Percentiles rank a stretch among this genome's conserved stretches.
Evolutionary conservation across 2,329 filamentous ascomycete species (phyloP).

Genomic region (Coniochaeta prunicola): DNA sequence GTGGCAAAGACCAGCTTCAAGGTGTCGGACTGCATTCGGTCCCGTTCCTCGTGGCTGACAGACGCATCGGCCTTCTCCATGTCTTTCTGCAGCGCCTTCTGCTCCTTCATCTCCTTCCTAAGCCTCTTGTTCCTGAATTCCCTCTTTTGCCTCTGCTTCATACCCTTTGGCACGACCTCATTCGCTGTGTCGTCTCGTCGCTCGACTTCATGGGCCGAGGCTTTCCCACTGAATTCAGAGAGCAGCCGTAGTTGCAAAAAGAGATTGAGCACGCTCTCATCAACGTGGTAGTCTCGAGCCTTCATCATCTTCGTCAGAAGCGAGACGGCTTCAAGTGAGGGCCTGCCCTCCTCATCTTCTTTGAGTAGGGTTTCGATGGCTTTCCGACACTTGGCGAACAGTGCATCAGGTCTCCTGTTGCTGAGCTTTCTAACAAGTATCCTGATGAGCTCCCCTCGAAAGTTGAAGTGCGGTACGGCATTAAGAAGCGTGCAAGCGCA

Average conservation of each 20-base stretch:
- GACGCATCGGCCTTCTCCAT: slow-evolving; percentile 87
- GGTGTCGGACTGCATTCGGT: slow-evolving; percentile 91
- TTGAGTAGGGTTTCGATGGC: slow-evolving; percentile 76
- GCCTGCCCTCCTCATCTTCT: slow-evolving; percentile 83
- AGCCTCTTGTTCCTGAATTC: slow-evolving; percentile 86
- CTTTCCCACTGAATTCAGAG: slow-evolving; percentile 80
- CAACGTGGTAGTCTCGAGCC: slow-evolving; percentile 69
- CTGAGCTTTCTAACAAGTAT: slow-evolving; percentile 82
- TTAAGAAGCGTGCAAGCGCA: slow-evolving; percentile 78
- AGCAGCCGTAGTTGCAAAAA: slow-evolving; percentile 86
- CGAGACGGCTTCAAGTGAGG: slow-evolving; percentile 78
- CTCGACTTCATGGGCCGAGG: slow-evolving; percentile 70
- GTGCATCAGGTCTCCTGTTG: slow-evolving; percentile 59
- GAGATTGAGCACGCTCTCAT: slow-evolving; percentile 81
- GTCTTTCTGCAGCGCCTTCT: slow-evolving; percentile 83
- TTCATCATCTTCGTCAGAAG: slow-evolving; percentile 95
- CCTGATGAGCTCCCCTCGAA: slow-evolving; percentile 77
- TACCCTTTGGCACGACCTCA: slow-evolving; percentile 24
- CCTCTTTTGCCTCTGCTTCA: slow-evolving; percentile 65
- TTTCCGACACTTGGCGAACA: slow-evolving; percentile 70
- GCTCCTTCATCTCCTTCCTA: slow-evolving; percentile 76
- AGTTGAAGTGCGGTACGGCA: slow-evolving; percentile 94
- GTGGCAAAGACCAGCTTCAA: slow-evolving; percentile 91
- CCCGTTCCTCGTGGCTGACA: slow-evolving; percentile 86
- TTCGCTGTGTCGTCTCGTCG: slow-evolving; percentile 20